phyloP scores from a whole-genome alignment of 805 yeast genomes.

The Saturnispora mendoncae region DNA sequence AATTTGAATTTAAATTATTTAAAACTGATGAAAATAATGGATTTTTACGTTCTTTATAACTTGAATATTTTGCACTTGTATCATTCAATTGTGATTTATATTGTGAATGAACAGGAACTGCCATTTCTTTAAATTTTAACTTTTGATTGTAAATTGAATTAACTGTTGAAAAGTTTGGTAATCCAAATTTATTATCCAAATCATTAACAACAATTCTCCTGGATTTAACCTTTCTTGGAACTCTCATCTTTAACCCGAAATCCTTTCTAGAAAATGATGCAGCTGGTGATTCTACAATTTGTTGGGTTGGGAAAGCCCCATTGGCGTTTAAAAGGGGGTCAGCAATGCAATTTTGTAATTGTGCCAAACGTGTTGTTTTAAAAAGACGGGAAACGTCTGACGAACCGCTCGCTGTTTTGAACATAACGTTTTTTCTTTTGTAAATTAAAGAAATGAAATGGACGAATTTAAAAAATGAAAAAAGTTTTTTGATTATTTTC shows the following conservation, averaged over 20 bases:
- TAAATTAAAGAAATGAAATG: not conserved
- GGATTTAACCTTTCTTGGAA: conserved; percentile 54
- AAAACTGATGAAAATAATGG: conserved; percentile 33
- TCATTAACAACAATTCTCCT: conserved; percentile 57
- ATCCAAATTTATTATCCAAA: conserved; percentile 54
- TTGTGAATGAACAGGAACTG: conserved; percentile 36
- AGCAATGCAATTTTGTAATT: conserved; percentile 26
- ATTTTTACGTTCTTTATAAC: conserved; percentile 17
- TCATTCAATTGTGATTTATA: conserved; percentile 8
- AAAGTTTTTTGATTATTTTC: no score
- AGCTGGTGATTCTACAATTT: conserved; percentile 60
- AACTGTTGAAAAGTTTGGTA: conserved; percentile 63
- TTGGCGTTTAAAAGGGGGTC: conserved; percentile 20
- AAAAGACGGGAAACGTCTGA: conserved; percentile 24
- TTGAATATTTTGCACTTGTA: not conserved
- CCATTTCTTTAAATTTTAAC: conserved; percentile 59
- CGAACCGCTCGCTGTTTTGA: conserved; percentile 18
- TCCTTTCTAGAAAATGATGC: conserved; percentile 57
- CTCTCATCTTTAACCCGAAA: conserved; percentile 65
- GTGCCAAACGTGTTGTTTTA: conserved; percentile 28
- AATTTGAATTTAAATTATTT: conserved; percentile 19
- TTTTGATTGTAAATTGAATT: conserved; percentile 54
- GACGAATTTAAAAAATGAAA: no score
- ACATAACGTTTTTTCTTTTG: conserved; percentile 10
- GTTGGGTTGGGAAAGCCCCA: conserved; percentile 53